Evolutionary conservation across 2,329 filamentous ascomycete genomes (phyloP).

Genomic region (Pseudogymnoascus sp.): DNA sequence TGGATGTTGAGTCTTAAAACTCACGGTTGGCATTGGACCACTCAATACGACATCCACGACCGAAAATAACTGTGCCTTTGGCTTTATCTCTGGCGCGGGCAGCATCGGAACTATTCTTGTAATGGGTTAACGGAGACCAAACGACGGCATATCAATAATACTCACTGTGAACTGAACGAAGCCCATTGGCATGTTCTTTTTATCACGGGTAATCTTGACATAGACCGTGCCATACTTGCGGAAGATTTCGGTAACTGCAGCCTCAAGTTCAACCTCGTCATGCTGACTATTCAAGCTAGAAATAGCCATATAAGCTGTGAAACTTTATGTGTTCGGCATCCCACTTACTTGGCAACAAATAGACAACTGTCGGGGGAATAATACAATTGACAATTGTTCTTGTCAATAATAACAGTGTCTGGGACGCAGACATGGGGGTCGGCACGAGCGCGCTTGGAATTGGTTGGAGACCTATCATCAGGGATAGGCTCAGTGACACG

Average conservation of each 20-base stretch:
- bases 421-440: not conserved
- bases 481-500: not conserved
- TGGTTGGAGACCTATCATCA: not conserved
- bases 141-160: constrained; percentile 6
- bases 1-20: constrained; percentile 22
- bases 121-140: constrained; percentile 22
- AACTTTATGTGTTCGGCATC: not conserved
- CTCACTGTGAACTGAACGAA: constrained; percentile 58
- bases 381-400: constrained; percentile 9
- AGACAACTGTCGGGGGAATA: constrained; percentile 49
- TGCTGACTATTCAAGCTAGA: constrained; percentile 34
- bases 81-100: constrained; percentile 40
- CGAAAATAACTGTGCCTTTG: constrained; percentile 43
- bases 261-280: constrained; percentile 44
- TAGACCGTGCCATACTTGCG: constrained; percentile 48
- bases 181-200: constrained; percentile 54
- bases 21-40: constrained; percentile 52
- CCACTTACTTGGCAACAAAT: constrained; percentile 59
- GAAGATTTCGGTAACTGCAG: constrained; percentile 47
- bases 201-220: constrained; percentile 57
- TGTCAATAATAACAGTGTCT: not conserved
- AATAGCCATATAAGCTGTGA: not conserved
- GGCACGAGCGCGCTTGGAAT: not conserved
- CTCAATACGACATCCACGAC: constrained; percentile 53
- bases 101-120: constrained; percentile 44